Conservation (phyloP, 2,329 filamentous ascomycete species). For the Westerdykella sp. region DNA sequence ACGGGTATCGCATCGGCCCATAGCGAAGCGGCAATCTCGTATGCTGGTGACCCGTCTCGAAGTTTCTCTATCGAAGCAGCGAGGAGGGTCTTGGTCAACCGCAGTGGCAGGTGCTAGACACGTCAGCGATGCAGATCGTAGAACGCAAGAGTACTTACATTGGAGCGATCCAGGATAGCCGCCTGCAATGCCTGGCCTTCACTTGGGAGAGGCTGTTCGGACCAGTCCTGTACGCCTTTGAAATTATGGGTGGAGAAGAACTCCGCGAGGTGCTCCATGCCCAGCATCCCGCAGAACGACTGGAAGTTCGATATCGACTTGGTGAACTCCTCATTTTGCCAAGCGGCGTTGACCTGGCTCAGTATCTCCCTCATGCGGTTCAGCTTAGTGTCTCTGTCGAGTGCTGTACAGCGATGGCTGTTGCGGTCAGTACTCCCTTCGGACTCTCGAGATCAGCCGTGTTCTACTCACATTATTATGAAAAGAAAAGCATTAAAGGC, state of each 20-base stretch:
- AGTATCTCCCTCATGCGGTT: constrained; percentile 70
- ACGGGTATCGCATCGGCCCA: constrained; percentile 78
- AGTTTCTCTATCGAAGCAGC: constrained; percentile 87
- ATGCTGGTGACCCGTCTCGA: constrained; percentile 64
- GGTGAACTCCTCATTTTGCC: constrained; percentile 66
- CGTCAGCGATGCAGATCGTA: constrained; percentile 24
- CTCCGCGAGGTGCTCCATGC: constrained; percentile 69
- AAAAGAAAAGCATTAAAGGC: constrained; percentile 88
- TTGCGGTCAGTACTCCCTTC: constrained; percentile 4
- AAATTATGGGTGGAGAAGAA: constrained; percentile 71
- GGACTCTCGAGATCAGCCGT: background rate
- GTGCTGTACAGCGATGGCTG: constrained; percentile 71
- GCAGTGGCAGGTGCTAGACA: constrained; percentile 63
- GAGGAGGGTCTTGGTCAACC: constrained; percentile 86
- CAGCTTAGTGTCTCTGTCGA: constrained; percentile 66
- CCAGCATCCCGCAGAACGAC: constrained; percentile 73
- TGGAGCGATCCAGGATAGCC: constrained; percentile 69
- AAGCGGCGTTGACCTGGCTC: constrained; percentile 71
- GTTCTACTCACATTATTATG: constrained; percentile 65
- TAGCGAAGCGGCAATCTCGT: constrained; percentile 68
- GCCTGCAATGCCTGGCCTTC: constrained; percentile 74
- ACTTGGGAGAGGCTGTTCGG: constrained; percentile 65
- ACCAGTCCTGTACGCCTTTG: constrained; percentile 76
- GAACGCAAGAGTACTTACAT: constrained; percentile 34
- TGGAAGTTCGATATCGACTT: constrained; percentile 66